Conservation (phyloP, 2,329 filamentous ascomycete species). For the Coniochaeta sp. region DNA sequence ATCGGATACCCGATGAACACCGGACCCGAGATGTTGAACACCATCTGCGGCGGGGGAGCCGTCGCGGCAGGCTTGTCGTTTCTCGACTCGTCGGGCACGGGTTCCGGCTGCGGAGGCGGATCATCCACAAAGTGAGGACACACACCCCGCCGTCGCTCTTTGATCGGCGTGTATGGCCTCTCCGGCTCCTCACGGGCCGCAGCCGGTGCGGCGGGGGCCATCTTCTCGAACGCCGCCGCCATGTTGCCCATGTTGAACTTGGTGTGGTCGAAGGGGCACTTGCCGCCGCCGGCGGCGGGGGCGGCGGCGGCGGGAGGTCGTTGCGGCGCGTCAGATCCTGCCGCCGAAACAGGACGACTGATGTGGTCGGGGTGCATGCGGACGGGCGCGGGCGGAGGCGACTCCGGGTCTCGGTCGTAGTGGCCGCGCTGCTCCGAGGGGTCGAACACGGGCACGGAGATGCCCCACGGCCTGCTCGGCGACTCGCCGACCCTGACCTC, state of each 20-base stretch:
- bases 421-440: constrained; percentile 23
- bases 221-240: constrained; percentile 4
- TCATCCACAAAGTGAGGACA: constrained; percentile 40
- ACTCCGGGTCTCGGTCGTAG: constrained; percentile 27
- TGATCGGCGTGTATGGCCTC: constrained; percentile 12
- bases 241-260: constrained; percentile 14
- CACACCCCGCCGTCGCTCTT: constrained; percentile 7
- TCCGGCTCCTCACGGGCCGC: constrained; percentile 3
- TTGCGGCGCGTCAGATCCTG: not conserved
- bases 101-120: constrained; percentile 16
- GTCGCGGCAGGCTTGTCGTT: constrained; percentile 21
- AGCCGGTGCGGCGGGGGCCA: not conserved
- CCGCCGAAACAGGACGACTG: not conserved
- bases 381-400: constrained; percentile 51
- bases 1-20: constrained; percentile 90
- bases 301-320: no score
- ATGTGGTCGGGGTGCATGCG: constrained; percentile 9
- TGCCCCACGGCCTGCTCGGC: constrained; percentile 88
- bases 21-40: constrained; percentile 70
- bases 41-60: constrained; percentile 53
- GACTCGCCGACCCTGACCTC: constrained; percentile 92
- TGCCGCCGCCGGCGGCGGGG: no score
- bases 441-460: constrained; percentile 63
- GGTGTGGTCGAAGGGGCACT: constrained; percentile 47
- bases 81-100: constrained; percentile 9